Conservation (phyloP, 257 asterid species). For the Knoxia roxburghii region DNA sequence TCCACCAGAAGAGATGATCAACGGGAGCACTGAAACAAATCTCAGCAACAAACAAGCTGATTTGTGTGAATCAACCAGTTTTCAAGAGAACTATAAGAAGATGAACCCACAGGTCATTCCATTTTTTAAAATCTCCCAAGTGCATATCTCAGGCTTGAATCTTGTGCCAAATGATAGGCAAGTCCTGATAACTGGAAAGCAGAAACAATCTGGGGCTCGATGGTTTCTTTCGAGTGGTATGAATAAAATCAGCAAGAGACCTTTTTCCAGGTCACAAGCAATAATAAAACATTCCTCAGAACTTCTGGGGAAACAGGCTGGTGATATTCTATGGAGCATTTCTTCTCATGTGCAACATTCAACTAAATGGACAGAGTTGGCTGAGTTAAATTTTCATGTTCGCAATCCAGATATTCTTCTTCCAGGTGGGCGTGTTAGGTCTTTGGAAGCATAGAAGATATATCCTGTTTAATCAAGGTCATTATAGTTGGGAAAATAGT, state of each 20-base stretch:
- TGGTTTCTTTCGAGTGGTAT: constrained; percentile 78
- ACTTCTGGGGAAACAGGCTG: constrained; percentile 21
- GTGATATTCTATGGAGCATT: constrained; percentile 68
- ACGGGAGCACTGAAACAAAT: constrained; percentile 15
- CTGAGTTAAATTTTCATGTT: constrained; percentile 47
- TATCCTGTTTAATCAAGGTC: constrained; percentile 1
- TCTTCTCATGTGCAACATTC: constrained; percentile 34
- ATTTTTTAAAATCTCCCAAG: constrained; percentile 48
- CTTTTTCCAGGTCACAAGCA: constrained; percentile 31
- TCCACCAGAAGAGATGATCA: constrained; percentile 8
- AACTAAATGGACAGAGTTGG: constrained; percentile 40
- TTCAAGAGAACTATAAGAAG: constrained; percentile 14
- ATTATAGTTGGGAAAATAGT: not conserved
- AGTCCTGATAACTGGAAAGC: constrained; percentile 44
- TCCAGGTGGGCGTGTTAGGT: constrained; percentile 32
- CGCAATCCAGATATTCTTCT: constrained; percentile 75
- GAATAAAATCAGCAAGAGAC: constrained; percentile 35
- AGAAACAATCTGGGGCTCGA: constrained; percentile 55
- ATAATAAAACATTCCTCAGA: constrained; percentile 33
- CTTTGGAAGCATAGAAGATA: constrained; percentile 6
- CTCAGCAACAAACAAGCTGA: constrained; percentile 17
- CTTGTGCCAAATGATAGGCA: constrained; percentile 27
- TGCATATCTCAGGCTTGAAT: constrained; percentile 56
- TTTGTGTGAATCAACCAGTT: constrained; percentile 17
- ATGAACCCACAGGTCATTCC: constrained; percentile 15